These are phyloP conservation scores for Aureobasidium sp. DNA, from an alignment of 2,329 filamentous ascomycete genomes.

Conservation along the genomic window DNA sequence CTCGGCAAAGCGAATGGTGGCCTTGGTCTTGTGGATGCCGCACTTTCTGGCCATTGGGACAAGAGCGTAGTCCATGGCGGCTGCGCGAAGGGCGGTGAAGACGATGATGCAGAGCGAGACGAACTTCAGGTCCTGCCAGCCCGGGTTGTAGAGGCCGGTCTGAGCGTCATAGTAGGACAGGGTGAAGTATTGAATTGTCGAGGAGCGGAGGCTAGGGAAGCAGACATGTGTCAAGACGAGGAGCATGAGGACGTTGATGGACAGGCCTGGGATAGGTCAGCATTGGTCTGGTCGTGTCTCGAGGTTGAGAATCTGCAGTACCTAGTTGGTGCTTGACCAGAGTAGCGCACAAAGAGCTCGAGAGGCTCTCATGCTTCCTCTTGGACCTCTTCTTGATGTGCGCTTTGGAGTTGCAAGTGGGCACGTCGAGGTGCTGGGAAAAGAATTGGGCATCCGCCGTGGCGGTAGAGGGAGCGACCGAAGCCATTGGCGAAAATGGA, in stretches of 20 bases:
- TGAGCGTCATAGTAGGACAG: constrained; percentile 73
- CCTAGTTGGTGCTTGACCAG: constrained; percentile 38
- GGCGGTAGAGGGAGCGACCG: background rate
- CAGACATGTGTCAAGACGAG: constrained; percentile 74
- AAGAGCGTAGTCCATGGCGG: constrained; percentile 79
- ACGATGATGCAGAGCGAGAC: constrained; percentile 72
- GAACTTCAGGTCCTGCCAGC: constrained; percentile 71
- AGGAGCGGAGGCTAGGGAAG: constrained; percentile 70
- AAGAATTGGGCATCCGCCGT: background rate
- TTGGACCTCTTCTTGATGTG: constrained; percentile 14
- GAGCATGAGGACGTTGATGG: constrained; percentile 76
- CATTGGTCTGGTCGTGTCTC: background rate
- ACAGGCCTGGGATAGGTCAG: constrained; percentile 54
- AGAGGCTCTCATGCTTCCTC: constrained; percentile 27
- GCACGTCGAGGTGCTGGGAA: background rate
- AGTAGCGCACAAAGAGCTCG: constrained; percentile 27
- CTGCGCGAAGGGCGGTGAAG: constrained; percentile 80
- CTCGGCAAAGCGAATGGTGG: constrained; percentile 77
- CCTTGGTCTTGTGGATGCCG: constrained; percentile 71
- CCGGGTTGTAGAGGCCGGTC: constrained; percentile 65
- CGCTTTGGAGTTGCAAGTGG: background rate
- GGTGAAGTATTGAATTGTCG: constrained; percentile 82
- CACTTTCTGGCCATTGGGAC: constrained; percentile 65
- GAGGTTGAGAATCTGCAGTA: constrained; percentile 16
- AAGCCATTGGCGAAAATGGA: constrained; percentile 8